phyloP scores from a whole-genome alignment of 2,329 filamentous ascomycete genomes.

The Penicillium expansum region DNA sequence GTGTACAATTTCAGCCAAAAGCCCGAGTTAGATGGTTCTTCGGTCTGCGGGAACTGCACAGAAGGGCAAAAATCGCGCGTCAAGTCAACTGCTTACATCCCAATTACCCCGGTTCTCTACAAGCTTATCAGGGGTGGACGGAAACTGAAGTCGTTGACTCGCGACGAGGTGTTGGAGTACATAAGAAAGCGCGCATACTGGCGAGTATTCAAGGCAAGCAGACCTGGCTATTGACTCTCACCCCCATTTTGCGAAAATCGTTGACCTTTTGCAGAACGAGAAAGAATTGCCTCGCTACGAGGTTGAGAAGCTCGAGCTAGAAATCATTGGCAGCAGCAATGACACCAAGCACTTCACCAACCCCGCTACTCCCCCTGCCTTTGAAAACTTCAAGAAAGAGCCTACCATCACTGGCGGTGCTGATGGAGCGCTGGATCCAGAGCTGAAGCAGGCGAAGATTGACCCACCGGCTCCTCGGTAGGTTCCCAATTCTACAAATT shows the following conservation, averaged over 20 bases:
- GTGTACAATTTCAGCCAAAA: conserved; percentile 15
- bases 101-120: conserved; percentile 8
- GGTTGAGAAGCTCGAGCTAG: conserved; percentile 10
- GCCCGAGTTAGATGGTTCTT: conserved; percentile 5
- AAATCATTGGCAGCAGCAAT: conserved; percentile 13
- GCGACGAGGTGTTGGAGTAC: conserved; percentile 5
- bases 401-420: conserved; percentile 10
- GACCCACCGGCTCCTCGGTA: conserved; percentile 3
- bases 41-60: conserved; percentile 8
- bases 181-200: conserved; percentile 6
- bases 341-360: conserved; percentile 9
- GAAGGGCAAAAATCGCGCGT: not conserved
- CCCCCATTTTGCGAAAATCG: no score
- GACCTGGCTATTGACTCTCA: no score
- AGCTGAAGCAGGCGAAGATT: conserved; percentile 7
- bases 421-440: conserved; percentile 10
- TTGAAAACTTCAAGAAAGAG: conserved; percentile 12
- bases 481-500: not conserved
- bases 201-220: conserved; percentile 8
- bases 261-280: conserved; percentile 3
- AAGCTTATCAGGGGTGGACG: conserved; percentile 4
- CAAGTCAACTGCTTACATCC: conserved; percentile 9
- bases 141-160: conserved; percentile 6
- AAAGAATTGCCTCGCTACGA: conserved; percentile 10
- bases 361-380: not conserved